Evolutionary conservation across 805 yeast species (phyloP), one percentile per base, ranked within the genome.

Genomic region (Blastobotrys mokoenaii): DNA sequence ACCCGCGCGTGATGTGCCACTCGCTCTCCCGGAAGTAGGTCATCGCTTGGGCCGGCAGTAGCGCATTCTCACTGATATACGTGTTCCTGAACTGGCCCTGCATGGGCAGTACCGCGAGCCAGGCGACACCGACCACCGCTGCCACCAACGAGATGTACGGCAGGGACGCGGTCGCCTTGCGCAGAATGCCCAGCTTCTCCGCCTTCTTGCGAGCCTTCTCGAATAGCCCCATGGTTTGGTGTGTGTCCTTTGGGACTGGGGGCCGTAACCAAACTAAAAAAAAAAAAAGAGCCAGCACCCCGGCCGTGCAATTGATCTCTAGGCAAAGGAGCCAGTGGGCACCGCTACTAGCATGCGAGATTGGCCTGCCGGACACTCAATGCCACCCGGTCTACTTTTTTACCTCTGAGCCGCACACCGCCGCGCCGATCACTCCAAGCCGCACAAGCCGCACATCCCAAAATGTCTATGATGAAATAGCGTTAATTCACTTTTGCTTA

Each of bases 21-120:
- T 93, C 97, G 35, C 87, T 78, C 58, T 90, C 97, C 45, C 97
- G 73, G 62, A 85, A 93, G 60, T 87, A 88, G 18, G 94, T 80
- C 54, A 82, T 81, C 2, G 93, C 97, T 62, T 93, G 97, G 0
- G 95, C 89, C 6, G 99, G 97, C 85, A 93, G 80, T 61, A 93
- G 69, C 29, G 99, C 99, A 64, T 93, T 93, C 60, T 93, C 99
- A 6, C 95, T 83, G 10, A 89, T 83, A 62, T 93, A 93, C 1
- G 96, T 87, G 51, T 71, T 65, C 45, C 97, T 70, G 61, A 69
- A 86, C 58, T 85, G 86, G 16, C 96, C 97, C 14, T 83, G 83
- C 54, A 79, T 50, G 0, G 97, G 96, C 41, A 88, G 67, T 17
- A 65, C 56, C 3, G 73, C 64, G 11, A 93, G 66, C 78, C 84